phyloP scores from a whole-genome alignment of 2,329 filamentous ascomycete genomes.

The Aspergillus sp. region DNA sequence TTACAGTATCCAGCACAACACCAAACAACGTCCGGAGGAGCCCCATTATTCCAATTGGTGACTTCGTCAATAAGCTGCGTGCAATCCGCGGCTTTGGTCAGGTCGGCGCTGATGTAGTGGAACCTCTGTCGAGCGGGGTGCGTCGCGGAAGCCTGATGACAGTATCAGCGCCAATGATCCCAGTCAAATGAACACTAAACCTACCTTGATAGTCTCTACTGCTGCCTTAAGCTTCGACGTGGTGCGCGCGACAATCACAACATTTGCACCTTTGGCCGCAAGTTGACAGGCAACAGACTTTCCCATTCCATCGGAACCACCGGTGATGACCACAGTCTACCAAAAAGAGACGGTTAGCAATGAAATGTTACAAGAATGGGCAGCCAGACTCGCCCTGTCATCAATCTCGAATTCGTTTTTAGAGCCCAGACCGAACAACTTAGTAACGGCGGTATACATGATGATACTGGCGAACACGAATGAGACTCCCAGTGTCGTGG shows the following conservation, averaged over 20 bases:
- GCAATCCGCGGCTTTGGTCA: constrained; percentile 64
- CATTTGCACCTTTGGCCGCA: constrained; percentile 72
- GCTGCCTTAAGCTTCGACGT: constrained; percentile 66
- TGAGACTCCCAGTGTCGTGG: constrained; percentile 22
- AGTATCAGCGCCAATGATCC: constrained; percentile 10
- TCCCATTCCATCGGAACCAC: constrained; percentile 90
- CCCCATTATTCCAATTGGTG: constrained; percentile 68
- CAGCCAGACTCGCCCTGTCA: constrained; percentile 58
- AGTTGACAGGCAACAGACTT: constrained; percentile 67
- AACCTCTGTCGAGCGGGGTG: constrained; percentile 66
- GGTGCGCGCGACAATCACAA: constrained; percentile 79
- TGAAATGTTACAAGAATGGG: background rate
- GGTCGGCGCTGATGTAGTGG: constrained; percentile 75
- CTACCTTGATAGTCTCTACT: constrained; percentile 58
- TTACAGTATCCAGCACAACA: constrained; percentile 70
- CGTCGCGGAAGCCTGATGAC: constrained; percentile 55
- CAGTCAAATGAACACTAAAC: background rate
- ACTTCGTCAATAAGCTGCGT: constrained; percentile 63
- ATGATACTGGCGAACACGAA: constrained; percentile 27
- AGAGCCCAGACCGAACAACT: constrained; percentile 34
- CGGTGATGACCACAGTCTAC: constrained; percentile 82
- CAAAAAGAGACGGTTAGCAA: constrained; percentile 9
- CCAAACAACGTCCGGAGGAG: constrained; percentile 80
- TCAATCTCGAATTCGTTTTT: constrained; percentile 78
- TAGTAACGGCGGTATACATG: constrained; percentile 25